Evolutionary conservation across 441 rosid genomes (phyloP).

Genomic region (Macaranga tanarius): DNA sequence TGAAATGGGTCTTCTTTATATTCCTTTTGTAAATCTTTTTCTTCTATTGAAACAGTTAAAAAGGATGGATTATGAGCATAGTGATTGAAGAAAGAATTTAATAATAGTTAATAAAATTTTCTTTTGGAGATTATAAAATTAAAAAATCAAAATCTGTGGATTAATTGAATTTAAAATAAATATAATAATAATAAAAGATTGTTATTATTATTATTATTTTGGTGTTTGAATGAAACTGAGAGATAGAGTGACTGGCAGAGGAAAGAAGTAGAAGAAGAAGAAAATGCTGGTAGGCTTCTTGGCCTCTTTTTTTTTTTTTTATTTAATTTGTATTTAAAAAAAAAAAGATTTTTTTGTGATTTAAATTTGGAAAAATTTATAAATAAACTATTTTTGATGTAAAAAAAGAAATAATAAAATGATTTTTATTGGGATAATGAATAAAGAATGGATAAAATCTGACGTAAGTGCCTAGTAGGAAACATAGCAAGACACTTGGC

Average conservation of each 20-base stretch:
- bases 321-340: conserved; percentile 4
- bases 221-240: conserved; percentile 11
- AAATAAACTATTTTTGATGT: too few relatives aligned
- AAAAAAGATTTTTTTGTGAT: too few relatives aligned
- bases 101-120: neutral
- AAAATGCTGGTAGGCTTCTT: conserved; percentile 14
- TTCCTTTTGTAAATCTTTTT: neutral
- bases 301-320: conserved; percentile 5
- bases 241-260: conserved; percentile 26
- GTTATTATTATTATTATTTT: neutral
- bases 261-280: conserved; percentile 19
- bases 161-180: neutral
- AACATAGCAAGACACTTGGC: neutral
- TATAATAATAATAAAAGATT: neutral
- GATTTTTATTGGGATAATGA: neutral
- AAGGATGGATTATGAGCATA: neutral
- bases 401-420: too few relatives aligned
- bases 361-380: neutral
- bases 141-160: conserved; percentile 14
- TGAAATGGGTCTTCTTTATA: neutral
- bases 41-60: neutral
- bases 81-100: neutral
- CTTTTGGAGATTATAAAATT: neutral
- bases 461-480: conserved; percentile 19
- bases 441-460: conserved; percentile 15